Percentiles rank a stretch among this genome's conserved stretches.
phyloP scores from a whole-genome alignment of 495 filamentous ascomycete genomes.

The Penicillium herquei region DNA sequence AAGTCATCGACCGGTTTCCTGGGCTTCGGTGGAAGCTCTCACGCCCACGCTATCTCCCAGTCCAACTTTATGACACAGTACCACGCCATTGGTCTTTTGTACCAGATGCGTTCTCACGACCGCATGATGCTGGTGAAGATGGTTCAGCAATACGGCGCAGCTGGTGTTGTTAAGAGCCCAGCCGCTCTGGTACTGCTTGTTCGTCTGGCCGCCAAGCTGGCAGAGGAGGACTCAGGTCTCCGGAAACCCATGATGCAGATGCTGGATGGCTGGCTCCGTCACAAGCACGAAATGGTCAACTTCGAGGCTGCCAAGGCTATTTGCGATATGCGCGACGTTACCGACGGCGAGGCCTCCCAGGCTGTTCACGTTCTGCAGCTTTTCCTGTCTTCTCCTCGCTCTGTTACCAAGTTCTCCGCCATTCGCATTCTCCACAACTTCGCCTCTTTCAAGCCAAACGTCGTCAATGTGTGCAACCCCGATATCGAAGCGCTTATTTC shows the following conservation, averaged over 20 bases:
- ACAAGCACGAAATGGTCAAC: slow-evolving; percentile 99
- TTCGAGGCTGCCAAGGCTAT: slow-evolving; percentile 99
- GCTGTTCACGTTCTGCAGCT: slow-evolving; percentile 94
- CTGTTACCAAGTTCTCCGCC: slow-evolving; percentile 96
- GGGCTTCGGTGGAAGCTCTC: slow-evolving; percentile 75
- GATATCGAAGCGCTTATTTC: slow-evolving; percentile 96
- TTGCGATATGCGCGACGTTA: slow-evolving; percentile 88
- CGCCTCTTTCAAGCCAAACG: slow-evolving; percentile 89
- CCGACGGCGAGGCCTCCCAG: slow-evolving; percentile 86
- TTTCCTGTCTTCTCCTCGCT: slow-evolving; percentile 93
- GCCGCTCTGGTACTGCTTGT: slow-evolving; percentile 91
- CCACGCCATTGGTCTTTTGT: slow-evolving; percentile 95
- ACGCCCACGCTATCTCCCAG: slow-evolving; percentile 62
- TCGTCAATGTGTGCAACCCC: slow-evolving; percentile 89
- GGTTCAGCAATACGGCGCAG: slow-evolving; percentile 94
- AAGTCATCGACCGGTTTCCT: slow-evolving; percentile 89
- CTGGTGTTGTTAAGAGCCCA: slow-evolving; percentile 90
- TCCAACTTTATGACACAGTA: slow-evolving; percentile 96
- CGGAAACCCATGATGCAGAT: slow-evolving; percentile 93
- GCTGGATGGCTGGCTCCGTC: slow-evolving; percentile 92
- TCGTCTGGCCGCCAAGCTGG: slow-evolving; percentile 87
- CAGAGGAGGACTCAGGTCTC: slow-evolving; percentile 85
- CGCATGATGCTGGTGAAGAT: slow-evolving; percentile 99
- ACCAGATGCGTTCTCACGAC: slow-evolving; percentile 97
- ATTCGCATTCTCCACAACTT: slow-evolving; percentile 96